Percentiles rank a stretch among this genome's conserved stretches.
Evolutionary conservation across 257 asterid genomes (phyloP).

Genomic region (Lycium ferocissimum): DNA sequence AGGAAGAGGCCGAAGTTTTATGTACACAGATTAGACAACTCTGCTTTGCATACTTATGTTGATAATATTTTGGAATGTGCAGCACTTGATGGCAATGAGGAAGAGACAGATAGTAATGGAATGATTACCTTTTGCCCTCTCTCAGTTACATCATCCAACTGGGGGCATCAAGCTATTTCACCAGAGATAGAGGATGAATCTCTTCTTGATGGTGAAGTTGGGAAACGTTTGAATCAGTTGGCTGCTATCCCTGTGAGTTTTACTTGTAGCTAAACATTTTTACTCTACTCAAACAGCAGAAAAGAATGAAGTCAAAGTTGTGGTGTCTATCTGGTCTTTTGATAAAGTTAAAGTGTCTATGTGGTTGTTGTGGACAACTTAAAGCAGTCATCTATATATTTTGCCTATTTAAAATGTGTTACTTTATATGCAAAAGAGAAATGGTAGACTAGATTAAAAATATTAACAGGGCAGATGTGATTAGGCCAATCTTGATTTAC

Average conservation of each 20-base stretch:
- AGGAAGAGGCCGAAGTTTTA: constrained; percentile 17
- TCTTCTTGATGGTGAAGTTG: constrained; percentile 83
- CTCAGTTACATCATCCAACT: constrained; percentile 34
- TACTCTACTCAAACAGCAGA: not conserved
- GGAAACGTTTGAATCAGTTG: constrained; percentile 80
- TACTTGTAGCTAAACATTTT: not conserved
- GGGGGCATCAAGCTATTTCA: constrained; percentile 37
- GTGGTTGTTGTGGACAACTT: not conserved
- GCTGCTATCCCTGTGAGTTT: constrained; percentile 77
- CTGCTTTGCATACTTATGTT: constrained; percentile 21
- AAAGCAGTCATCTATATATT: constrained; percentile 15
- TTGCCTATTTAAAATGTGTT: not conserved
- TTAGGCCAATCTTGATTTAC: constrained; percentile 14
- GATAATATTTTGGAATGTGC: constrained; percentile 12
- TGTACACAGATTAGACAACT: not conserved
- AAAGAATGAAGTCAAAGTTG: too few species aligned
- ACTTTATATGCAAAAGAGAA: not conserved
- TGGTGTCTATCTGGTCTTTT: not conserved
- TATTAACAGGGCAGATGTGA: constrained; percentile 8
- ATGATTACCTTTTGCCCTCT: constrained; percentile 32
- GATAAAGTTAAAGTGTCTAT: not conserved
- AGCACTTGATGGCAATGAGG: constrained; percentile 41
- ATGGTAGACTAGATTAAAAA: constrained; percentile 12
- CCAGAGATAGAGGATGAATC: constrained; percentile 82
- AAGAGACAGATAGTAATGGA: constrained; percentile 46